Evolutionary conservation across 2,329 filamentous ascomycete genomes (phyloP).

Genomic region (Cladosporium sp.): DNA sequence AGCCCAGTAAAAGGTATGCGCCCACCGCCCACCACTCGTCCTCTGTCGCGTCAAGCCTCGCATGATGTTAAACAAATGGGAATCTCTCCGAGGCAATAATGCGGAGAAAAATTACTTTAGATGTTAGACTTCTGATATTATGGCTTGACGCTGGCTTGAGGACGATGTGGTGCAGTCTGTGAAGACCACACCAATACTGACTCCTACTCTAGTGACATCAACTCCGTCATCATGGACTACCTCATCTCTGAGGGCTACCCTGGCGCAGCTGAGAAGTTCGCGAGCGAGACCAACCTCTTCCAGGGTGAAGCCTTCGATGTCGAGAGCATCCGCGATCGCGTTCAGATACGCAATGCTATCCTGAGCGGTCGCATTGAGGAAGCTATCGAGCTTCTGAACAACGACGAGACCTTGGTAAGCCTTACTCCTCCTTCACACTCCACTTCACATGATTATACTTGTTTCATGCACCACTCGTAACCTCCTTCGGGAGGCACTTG

Average conservation of each 20-base stretch:
- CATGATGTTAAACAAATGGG: conserved; percentile 97
- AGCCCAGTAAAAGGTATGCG: conserved; percentile 75
- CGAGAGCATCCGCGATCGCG: conserved; percentile 68
- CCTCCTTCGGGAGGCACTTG: conserved; percentile 67
- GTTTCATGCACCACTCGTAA: conserved; percentile 99
- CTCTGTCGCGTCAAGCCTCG: conserved; percentile 30
- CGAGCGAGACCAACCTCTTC: conserved; percentile 82
- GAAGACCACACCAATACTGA: neutral
- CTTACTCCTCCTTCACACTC: conserved; percentile 14
- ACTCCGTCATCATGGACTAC: conserved; percentile 93
- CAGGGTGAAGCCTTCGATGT: conserved; percentile 63
- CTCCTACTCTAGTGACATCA: conserved; percentile 70
- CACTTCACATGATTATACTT: conserved; percentile 85
- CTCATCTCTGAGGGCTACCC: conserved; percentile 94
- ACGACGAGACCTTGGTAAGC: conserved; percentile 84
- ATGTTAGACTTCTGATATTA: conserved; percentile 15
- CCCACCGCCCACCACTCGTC: conserved; percentile 31
- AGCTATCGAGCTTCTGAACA: conserved; percentile 83
- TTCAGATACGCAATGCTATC: conserved; percentile 80
- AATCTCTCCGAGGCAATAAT: conserved; percentile 98
- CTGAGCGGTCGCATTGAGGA: conserved; percentile 78
- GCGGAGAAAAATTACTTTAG: conserved; percentile 76
- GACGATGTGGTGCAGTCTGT: neutral
- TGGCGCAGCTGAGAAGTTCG: conserved; percentile 87
- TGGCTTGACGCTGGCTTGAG: conserved; percentile 10